Base-by-base conservation (phyloP, 345 rosid species). In the Balakata baccata region DNA sequence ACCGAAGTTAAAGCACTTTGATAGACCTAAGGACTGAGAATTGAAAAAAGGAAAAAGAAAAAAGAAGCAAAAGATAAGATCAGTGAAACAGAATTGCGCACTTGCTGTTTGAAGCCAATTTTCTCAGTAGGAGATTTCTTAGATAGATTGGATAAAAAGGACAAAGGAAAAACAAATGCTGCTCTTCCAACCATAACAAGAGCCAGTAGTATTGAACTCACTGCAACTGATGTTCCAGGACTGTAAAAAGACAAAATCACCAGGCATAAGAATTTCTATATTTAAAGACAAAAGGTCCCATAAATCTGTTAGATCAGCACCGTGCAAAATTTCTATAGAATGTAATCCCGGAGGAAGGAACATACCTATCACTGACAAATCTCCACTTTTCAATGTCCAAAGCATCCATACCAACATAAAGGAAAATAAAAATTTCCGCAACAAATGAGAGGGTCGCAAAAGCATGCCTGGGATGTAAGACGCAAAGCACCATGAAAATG, bases 361-460 rank as follows among this genome's bases (percentile, higher is more conserved):
- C 77, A 25, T 75, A 86, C 97, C 91, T 89, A 69, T 89, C 85
- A 67, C 91, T 96, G 39, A 88, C 97, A 51, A 85, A 89, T 83
- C 86, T 84, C 99, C 99, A 96, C 78, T 96, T 93, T 80, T 96
- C 99, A 57, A 91, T 95, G 87, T 95, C 99, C 88, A 95, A 81
- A 39, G 99, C 99, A 89, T 92, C 99, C 98, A 95, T 95, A 12
- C 99, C 99, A 4, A 95, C 99, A 80, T 95, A 95, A 65, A 95
- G 86, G 85, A 95, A 95, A 66, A 95, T 91, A 78, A 92, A 95
- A 67, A 82, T 89, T 85, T 95, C 99, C 52, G 97, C 96, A 58
- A 96, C 91, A 81, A 93, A 96, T 43, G 99, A 96, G 66, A 96
- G 69, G 39, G 99, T 96, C 20, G 98, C 99, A 79, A 96, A 96